A percentile compares a stretch with the other conserved stretches of the same genome.
Conservation (phyloP, 2,329 filamentous ascomycete species). For the Emergomyces pasteurianus region DNA sequence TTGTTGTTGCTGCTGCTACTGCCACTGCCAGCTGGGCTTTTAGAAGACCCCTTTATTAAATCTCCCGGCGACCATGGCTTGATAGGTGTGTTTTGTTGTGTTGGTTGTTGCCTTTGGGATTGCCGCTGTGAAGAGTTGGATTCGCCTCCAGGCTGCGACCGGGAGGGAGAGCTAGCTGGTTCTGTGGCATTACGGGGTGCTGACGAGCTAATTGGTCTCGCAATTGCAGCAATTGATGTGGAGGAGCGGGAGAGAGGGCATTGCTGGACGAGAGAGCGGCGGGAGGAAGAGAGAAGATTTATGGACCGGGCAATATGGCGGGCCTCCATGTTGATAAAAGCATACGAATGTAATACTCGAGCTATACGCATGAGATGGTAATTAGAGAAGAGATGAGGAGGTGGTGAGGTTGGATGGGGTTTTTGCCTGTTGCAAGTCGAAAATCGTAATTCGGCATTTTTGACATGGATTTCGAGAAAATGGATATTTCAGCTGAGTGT, state of each 20-base stretch:
- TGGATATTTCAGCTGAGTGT: neutral
- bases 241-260: constrained; percentile 1
- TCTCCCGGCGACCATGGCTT: neutral
- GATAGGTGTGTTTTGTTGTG: neutral
- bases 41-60: neutral
- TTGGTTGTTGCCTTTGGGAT: neutral
- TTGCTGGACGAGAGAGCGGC: neutral
- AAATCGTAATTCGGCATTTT: neutral
- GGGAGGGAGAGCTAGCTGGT: neutral
- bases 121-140: neutral
- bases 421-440: neutral
- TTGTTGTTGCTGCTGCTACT: too few relatives aligned
- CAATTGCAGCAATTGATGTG: neutral
- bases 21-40: neutral
- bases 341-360: neutral
- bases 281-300: neutral
- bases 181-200: neutral
- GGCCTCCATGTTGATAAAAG: constrained; percentile 6
- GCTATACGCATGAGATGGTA: neutral
- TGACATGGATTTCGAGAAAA: neutral
- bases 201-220: neutral
- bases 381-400: neutral
- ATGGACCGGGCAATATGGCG: constrained; percentile 5
- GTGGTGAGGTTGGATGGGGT: neutral
- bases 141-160: neutral